Evolutionary conservation across 345 rosid species (phyloP), one percentile per base, ranked within the genome.

Genomic region (Gossypium rotundifolium): DNA sequence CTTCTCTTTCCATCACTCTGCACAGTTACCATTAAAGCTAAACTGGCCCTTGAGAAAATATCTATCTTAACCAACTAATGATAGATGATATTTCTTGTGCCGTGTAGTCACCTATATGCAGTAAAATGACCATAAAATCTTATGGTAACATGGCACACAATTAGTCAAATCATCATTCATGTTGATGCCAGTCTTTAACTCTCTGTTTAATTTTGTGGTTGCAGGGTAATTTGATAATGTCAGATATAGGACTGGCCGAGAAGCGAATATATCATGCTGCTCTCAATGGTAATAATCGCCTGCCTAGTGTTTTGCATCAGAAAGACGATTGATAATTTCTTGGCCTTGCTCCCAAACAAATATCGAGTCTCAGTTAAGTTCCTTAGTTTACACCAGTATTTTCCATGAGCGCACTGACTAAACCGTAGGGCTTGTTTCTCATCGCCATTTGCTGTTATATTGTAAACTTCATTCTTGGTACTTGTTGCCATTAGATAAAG

Each of bases 261-360:
- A 95, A 95, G 86, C 88, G 99, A 83, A 85, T 90, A 85, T 95
- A 95, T 80, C 98, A 88, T 80, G 88, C 98, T 17, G 96, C 99
- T 74, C 96, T 93, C 89, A 91, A 93, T 83, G 98, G 99, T 95
- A 95, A 95, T 89, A 92, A 87, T 90, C 86, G 94, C 84, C 91
- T 87, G 94, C 87, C 88, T 88, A 90, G 85, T 89, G 97, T 85
- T 87, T 89, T 92, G 92, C 99, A 89, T 93, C 92, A 88, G 88
- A 95, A 95, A 87, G 92, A 87, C 85, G 92, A 90, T 82, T 90
- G 95, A 90, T 83, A 85, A 83, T 87, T 80, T 78, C 87, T 81
- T 87, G 88, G 91, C 87, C 79, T 80, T 57, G 82, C 89, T 77
- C 80, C 83, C 84, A 81, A 68, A 70, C 83, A 85, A 33, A 84